Evolutionary conservation across 139 green algal species (phyloP).

Genomic region (Eudorina sp.): DNA sequence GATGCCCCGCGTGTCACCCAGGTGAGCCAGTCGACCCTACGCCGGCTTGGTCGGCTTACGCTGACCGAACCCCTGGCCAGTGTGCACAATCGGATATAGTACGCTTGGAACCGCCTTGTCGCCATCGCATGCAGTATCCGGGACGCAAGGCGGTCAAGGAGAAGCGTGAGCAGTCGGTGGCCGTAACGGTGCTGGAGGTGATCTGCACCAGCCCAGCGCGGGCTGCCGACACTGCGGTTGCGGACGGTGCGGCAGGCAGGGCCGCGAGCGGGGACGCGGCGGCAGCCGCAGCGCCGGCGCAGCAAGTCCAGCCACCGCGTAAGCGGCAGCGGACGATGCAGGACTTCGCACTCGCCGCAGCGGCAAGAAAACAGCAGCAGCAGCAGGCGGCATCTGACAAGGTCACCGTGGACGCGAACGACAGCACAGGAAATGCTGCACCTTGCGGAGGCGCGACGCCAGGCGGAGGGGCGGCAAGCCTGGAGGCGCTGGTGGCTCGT

Average conservation of each 20-base stretch:
- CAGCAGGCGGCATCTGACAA: neutral
- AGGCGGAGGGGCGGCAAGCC: neutral
- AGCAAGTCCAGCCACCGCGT: neutral
- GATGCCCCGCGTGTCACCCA: conserved; percentile 7
- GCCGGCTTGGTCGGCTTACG: no score
- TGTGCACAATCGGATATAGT: neutral
- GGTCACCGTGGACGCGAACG: neutral
- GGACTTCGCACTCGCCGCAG: conserved; percentile 38
- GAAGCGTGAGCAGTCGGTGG: conserved; percentile 44
- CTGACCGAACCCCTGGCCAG: no score
- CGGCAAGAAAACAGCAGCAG: conserved; percentile 2
- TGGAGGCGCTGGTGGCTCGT: conserved; percentile 6
- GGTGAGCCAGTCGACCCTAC: neutral
- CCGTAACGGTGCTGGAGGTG: conserved; percentile 48
- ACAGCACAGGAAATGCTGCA: neutral
- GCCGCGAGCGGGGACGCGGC: neutral
- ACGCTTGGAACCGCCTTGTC: neutral
- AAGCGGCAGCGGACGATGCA: conserved; percentile 54
- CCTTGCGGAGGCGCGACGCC: neutral
- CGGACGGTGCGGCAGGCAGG: neutral
- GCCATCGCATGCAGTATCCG: conserved; percentile 24
- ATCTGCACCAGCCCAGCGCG: conserved; percentile 26
- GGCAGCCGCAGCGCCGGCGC: neutral
- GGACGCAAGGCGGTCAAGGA: conserved; percentile 43
- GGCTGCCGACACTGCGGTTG: neutral